These are phyloP conservation scores for Avena sativa DNA, from an alignment of 176 grass and related monocot genomes.

Conservation along the genomic window DNA sequence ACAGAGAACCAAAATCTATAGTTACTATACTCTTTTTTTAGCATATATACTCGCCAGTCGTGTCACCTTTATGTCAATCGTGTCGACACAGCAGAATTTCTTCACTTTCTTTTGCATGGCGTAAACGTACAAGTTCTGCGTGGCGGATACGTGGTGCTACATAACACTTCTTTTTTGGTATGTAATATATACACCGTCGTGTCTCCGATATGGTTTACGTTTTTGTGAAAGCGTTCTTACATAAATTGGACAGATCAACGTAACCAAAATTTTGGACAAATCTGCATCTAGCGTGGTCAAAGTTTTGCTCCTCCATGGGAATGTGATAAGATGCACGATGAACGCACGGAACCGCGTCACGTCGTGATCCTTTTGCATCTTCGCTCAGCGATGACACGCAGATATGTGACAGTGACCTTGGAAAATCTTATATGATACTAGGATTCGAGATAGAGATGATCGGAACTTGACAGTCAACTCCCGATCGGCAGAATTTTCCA, in stretches of 20 bases:
- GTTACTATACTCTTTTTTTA: too few species aligned
- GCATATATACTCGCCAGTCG: too few species aligned
- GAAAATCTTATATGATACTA: background rate
- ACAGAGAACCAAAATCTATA: background rate
- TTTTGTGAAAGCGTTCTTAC: too few species aligned
- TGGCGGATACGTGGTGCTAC: background rate
- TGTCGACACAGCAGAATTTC: background rate
- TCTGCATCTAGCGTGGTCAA: background rate
- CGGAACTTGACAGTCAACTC: background rate
- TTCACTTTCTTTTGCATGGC: background rate
- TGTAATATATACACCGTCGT: too few species aligned
- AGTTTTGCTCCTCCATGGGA: background rate
- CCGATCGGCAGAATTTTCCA: too few species aligned
- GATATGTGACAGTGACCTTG: background rate
- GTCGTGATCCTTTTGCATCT: conserved; percentile 5
- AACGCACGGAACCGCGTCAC: conserved; percentile 36
- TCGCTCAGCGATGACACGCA: conserved; percentile 7
- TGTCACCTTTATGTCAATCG: background rate
- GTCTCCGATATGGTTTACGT: too few species aligned
- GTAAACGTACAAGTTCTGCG: background rate
- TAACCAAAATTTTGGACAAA: background rate
- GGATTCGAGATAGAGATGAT: background rate
- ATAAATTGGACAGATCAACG: background rate
- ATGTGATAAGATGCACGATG: background rate
- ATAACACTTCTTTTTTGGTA: too few species aligned